Evolutionary conservation across 345 rosid genomes (phyloP).

Genomic region (Linum lewisii): DNA sequence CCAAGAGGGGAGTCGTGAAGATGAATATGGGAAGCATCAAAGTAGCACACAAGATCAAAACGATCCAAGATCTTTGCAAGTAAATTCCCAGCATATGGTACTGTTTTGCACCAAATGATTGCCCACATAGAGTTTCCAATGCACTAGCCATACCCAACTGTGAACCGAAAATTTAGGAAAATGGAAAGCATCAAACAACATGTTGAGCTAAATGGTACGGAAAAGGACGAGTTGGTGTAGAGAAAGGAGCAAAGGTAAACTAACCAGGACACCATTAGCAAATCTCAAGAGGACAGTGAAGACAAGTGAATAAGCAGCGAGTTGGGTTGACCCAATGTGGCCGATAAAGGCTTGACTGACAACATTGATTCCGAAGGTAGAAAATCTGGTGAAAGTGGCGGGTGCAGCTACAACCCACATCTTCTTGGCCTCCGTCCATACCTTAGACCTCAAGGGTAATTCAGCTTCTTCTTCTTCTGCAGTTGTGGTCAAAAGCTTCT

Average conservation of each 20-base stretch:
- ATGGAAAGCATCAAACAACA: too few relatives aligned
- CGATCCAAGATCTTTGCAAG: slow-evolving; percentile 79
- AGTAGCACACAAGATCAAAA: slow-evolving; percentile 26
- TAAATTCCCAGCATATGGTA: slow-evolving; percentile 73
- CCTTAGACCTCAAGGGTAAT: slow-evolving; percentile 22
- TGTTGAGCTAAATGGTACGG: too few relatives aligned
- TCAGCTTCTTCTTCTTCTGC: slow-evolving; percentile 9
- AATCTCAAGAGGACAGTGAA: slow-evolving; percentile 56
- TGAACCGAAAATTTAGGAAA: too few relatives aligned
- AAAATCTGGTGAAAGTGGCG: slow-evolving; percentile 60
- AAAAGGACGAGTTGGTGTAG: too few relatives aligned
- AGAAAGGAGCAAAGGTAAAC: background rate
- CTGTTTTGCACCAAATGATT: slow-evolving; percentile 67
- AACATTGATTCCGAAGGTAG: slow-evolving; percentile 45
- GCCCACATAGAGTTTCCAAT: slow-evolving; percentile 75
- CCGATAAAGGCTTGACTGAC: slow-evolving; percentile 66
- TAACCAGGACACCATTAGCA: slow-evolving; percentile 53
- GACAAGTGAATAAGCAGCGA: slow-evolving; percentile 66
- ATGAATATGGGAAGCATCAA: slow-evolving; percentile 44
- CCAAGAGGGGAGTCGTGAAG: slow-evolving; percentile 41
- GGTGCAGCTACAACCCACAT: slow-evolving; percentile 68
- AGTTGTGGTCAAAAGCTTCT: slow-evolving; percentile 7
- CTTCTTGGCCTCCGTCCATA: slow-evolving; percentile 55
- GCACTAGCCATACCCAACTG: slow-evolving; percentile 89
- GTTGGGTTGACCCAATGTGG: slow-evolving; percentile 49